Evolutionary conservation across 2,329 filamentous ascomycete genomes (phyloP), one percentile per base, ranked within the genome.

Genomic region (Talaromyces amestolkiae): DNA sequence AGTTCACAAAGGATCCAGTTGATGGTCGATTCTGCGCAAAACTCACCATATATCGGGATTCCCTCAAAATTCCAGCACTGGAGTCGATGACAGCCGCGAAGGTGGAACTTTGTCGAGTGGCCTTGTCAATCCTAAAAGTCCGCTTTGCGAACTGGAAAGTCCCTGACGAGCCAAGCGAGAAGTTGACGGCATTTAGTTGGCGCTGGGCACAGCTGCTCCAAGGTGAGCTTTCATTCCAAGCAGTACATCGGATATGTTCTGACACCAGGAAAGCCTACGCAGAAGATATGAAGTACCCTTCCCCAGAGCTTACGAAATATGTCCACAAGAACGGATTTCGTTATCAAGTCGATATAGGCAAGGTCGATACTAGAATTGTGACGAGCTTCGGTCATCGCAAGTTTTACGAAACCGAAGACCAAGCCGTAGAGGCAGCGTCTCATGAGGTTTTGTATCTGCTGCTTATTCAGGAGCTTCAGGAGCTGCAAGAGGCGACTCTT

Each of bases 401-500:
- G 22, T 63, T 69, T 19, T 71, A 76, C 33, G n/a, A 49, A n/a
- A 66, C 51, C 1, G 69, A 72, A n/a, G 58, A 54, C 3, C 69
- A 73, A 15, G 76, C 75, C 1, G 68, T 68, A n/a, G 72, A 75
- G 27, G 70, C 70, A 1, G 70, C 70, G 22, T 73, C 75, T 0
- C 73, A 78, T 51, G 62, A 68, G 35, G 71, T 72, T 13, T 37
- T 78, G 19, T 68, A 76, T 45, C 61, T 59, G 5, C 53, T 74
- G n/a, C 56, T 74, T 13, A 65, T 70, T 19, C 54, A 45, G 10
- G 69, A 66, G 4, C 41, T 39, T 8, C 35, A 65, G 3, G 59
- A 64, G 9, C 47, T 65, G 8, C 8, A 47, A 17, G 24, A 24
- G 6, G 62, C 47, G 58, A 51, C 64, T 22, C n/a, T 37, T 35